Evolutionary conservation across 78 protist genomes (phyloP).

Genomic region (Dictyostelium discoideum): DNA sequence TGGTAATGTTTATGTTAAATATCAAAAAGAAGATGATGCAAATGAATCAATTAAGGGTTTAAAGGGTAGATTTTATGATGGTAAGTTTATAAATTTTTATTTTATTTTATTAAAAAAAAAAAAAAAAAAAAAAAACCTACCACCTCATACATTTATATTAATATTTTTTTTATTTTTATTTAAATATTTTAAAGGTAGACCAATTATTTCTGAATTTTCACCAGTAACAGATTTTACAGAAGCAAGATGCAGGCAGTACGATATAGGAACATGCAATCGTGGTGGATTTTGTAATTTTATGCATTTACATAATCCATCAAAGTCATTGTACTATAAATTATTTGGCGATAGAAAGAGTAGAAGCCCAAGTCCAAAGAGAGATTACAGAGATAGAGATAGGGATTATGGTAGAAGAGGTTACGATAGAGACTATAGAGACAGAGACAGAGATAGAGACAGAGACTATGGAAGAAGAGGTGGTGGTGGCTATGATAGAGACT

Average conservation of each 20-base stretch:
- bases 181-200: slow-evolving; percentile 77
- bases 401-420: slow-evolving; percentile 45
- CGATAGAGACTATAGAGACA: slow-evolving; percentile 24
- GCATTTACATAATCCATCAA: slow-evolving; percentile 92
- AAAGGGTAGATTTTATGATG: slow-evolving; percentile 92
- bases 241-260: slow-evolving; percentile 95
- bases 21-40: slow-evolving; percentile 94
- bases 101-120: not conserved
- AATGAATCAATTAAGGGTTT: slow-evolving; percentile 88
- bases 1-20: slow-evolving; percentile 98
- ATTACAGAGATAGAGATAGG: slow-evolving; percentile 19
- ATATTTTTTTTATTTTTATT: not conserved
- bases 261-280: slow-evolving; percentile 91
- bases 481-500: not conserved
- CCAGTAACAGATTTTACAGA: slow-evolving; percentile 99
- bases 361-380: slow-evolving; percentile 73
- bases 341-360: slow-evolving; percentile 77
- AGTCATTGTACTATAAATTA: slow-evolving; percentile 51
- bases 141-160: not conserved
- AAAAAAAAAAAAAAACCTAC: not conserved
- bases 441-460: slow-evolving; percentile 22
- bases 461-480: slow-evolving; percentile 14
- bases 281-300: slow-evolving; percentile 99
- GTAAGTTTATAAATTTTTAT: slow-evolving; percentile 21
- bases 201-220: slow-evolving; percentile 95